phyloP scores from a whole-genome alignment of 441 rosid species.

The Euphorbia schlechtendalii region DNA sequence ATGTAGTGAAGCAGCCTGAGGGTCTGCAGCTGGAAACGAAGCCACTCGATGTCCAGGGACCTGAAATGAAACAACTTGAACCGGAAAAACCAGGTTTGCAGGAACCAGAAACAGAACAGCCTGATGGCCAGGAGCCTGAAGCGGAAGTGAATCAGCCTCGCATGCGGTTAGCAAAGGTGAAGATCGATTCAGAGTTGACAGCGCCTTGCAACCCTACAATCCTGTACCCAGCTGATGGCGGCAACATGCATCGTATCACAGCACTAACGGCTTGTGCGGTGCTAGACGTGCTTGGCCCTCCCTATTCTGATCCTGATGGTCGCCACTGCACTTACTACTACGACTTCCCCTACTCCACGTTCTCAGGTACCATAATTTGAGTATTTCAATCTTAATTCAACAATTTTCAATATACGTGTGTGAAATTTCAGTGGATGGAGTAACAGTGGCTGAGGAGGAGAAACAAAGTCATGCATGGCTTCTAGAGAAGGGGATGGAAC shows the following conservation, averaged over 20 bases:
- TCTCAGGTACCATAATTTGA: slow-evolving; percentile 49
- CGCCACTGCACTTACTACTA: slow-evolving; percentile 76
- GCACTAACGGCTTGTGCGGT: slow-evolving; percentile 81
- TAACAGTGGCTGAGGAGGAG: slow-evolving; percentile 44
- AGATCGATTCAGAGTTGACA: slow-evolving; percentile 57
- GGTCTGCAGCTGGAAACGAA: not conserved
- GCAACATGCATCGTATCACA: slow-evolving; percentile 92
- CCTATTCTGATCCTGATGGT: slow-evolving; percentile 64
- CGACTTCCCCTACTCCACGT: slow-evolving; percentile 41
- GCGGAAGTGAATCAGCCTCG: no score
- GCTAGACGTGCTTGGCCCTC: slow-evolving; percentile 88
- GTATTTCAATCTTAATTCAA: no score
- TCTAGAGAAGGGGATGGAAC: slow-evolving; percentile 51
- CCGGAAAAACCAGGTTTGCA: no score
- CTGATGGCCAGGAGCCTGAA: no score
- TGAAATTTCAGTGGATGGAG: slow-evolving; percentile 35
- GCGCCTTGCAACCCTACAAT: slow-evolving; percentile 76
- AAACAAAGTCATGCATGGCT: slow-evolving; percentile 62
- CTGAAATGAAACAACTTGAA: no score
- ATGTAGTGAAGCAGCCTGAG: not conserved
- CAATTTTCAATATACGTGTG: no score
- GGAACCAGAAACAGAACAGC: no score
- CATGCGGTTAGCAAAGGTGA: slow-evolving; percentile 56
- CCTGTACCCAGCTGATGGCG: slow-evolving; percentile 87
- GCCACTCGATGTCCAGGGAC: not conserved